A percentile compares a stretch with the other conserved stretches of the same genome.
These are phyloP conservation scores for Apiospora malaysiana DNA, from an alignment of 2,329 filamentous ascomycete genomes.

Conservation along the genomic window DNA sequence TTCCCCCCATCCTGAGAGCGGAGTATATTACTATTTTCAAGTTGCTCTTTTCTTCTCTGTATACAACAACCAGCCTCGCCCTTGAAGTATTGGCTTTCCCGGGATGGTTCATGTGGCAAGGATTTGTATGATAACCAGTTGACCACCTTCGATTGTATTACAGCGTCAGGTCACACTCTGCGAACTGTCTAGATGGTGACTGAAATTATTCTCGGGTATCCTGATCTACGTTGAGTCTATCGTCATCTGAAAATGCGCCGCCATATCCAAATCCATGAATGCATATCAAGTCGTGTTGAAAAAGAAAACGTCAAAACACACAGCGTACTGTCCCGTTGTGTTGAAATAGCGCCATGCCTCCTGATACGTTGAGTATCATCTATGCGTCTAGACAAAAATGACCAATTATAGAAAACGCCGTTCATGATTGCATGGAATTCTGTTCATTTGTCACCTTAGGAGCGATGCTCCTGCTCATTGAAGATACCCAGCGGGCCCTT, in stretches of 20 bases:
- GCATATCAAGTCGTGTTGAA: background rate
- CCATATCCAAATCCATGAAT: background rate
- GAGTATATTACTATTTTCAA: background rate
- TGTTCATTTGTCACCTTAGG: background rate
- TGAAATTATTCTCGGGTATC: background rate
- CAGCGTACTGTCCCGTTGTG: background rate
- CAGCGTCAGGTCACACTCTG: background rate
- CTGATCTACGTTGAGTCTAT: slow-evolving; percentile 7
- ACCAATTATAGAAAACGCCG: background rate
- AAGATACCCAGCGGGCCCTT: slow-evolving; percentile 62
- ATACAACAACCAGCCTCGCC: background rate
- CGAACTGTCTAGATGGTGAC: background rate
- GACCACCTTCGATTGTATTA: background rate
- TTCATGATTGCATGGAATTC: background rate
- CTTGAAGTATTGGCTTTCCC: background rate
- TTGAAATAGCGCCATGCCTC: slow-evolving; percentile 9
- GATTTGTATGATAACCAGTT: background rate
- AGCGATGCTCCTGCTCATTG: slow-evolving; percentile 17
- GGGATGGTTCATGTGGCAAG: background rate
- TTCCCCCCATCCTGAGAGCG: background rate
- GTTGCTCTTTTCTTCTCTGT: slow-evolving; percentile 15
- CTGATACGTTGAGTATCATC: slow-evolving; percentile 27
- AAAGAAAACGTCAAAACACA: background rate
- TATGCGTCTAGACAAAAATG: slow-evolving; percentile 11
- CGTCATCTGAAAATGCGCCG: background rate